A percentile compares a stretch with the other conserved stretches of the same genome.
These are phyloP conservation scores for Colletotrichum sp. DNA, from an alignment of 2,329 filamentous ascomycete genomes.

Conservation along the genomic window DNA sequence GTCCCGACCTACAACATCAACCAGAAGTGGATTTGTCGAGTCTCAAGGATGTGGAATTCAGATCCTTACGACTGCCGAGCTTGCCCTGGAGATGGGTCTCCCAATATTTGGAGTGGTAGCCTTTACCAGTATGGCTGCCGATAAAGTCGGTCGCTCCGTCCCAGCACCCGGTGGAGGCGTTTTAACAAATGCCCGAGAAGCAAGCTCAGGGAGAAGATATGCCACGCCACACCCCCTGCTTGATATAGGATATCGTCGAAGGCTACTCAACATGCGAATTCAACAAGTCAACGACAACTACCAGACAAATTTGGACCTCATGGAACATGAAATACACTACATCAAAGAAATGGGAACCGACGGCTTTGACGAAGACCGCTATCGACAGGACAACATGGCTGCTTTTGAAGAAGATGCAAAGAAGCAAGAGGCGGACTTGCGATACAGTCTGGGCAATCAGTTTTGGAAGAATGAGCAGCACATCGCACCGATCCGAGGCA, in stretches of 20 bases:
- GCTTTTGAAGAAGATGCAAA: conserved; percentile 20
- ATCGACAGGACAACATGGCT: conserved; percentile 5
- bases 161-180: conserved; percentile 43
- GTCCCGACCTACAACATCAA: conserved; percentile 36
- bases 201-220: conserved; percentile 56
- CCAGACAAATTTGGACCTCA: background rate
- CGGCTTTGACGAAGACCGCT: background rate
- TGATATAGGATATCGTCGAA: conserved; percentile 94
- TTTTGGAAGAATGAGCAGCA: conserved; percentile 29
- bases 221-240: conserved; percentile 94
- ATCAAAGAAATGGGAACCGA: background rate
- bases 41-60: conserved; percentile 39
- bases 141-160: conserved; percentile 38
- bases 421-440: conserved; percentile 24
- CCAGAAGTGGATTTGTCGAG: conserved; percentile 41
- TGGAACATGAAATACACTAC: background rate
- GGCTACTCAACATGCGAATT: conserved; percentile 91
- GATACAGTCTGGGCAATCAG: conserved; percentile 30
- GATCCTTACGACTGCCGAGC: conserved; percentile 33
- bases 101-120: conserved; percentile 40
- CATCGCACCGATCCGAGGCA: conserved; percentile 37
- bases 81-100: conserved; percentile 39
- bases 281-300: conserved; percentile 74
- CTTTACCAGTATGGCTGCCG: conserved; percentile 32
- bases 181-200: conserved; percentile 58